These are phyloP conservation scores for Apophysomyces trapeziformis DNA, from an alignment of 371 early-diverging fungal species.

Conservation along the genomic window DNA sequence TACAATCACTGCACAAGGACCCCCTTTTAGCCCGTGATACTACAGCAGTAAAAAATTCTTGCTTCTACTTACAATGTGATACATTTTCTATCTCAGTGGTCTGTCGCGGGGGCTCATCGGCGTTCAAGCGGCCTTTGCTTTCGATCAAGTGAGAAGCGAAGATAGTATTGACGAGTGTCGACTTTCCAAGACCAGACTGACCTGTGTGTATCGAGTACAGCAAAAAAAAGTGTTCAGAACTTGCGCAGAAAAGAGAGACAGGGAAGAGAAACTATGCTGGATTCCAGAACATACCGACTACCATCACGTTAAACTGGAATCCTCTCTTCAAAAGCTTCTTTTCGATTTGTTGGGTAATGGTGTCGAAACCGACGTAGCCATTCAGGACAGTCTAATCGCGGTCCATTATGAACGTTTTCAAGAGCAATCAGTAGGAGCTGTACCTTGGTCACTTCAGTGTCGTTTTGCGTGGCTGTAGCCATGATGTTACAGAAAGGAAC, in stretches of 20 bases:
- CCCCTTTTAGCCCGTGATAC: background rate
- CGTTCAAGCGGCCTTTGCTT: slow-evolving; percentile 70
- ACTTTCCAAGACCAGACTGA: slow-evolving; percentile 96
- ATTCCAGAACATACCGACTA: slow-evolving; percentile 67
- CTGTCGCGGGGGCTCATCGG: slow-evolving; percentile 70
- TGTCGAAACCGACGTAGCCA: slow-evolving; percentile 93
- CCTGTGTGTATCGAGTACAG: slow-evolving; percentile 47
- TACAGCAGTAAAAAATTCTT: background rate
- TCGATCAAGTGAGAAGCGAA: slow-evolving; percentile 80
- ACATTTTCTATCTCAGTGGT: slow-evolving; percentile 79
- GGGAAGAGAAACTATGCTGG: background rate
- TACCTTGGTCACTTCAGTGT: slow-evolving; percentile 1
- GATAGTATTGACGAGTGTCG: slow-evolving; percentile 95
- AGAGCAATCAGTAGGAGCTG: slow-evolving; percentile 2
- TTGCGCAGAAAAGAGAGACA: background rate
- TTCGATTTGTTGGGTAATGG: slow-evolving; percentile 89
- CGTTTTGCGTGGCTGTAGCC: slow-evolving; percentile 16
- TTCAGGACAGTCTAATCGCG: slow-evolving; percentile 52
- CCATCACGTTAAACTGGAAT: slow-evolving; percentile 91
- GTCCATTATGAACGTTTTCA: background rate
- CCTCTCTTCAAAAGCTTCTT: slow-evolving; percentile 90
- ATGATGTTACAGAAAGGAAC: slow-evolving; percentile 17
- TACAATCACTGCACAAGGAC: slow-evolving; percentile 58
- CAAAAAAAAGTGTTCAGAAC: background rate
- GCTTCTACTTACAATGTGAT: slow-evolving; percentile 58